Base-by-base conservation (phyloP, 2,329 filamentous ascomycete genomes). In the Cladosporium oxysporum region DNA sequence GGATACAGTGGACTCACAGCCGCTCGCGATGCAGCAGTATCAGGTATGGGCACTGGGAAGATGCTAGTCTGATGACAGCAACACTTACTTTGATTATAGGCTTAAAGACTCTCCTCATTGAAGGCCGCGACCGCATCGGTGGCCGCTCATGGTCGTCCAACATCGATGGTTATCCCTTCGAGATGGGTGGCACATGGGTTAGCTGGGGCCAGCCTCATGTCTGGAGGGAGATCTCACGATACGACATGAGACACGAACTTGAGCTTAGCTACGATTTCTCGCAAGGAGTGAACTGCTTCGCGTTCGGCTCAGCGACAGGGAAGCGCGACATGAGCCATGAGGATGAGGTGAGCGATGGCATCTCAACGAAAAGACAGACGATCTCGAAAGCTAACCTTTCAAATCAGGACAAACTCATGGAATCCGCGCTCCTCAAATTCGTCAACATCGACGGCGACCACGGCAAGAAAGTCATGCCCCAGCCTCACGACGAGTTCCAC, bases 141-240 rank as follows among this genome's bases (percentile, higher is more conserved):
- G 82, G 83, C 1, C 78, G 82, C 0, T 81, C 81, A 2, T 84
- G 80, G 79, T 79, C 79, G 0, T 78, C 80, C 18, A 78, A 82
- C 35, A 80, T 82, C 8, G 76, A 73, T 0, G 81, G 79, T 0
- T 80, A 83, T 16, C 76, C 77, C 0, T 83, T 78, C 58, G 83
- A 84, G 60, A 80, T 84, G 78, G 83, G 83, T 0, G 83, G 83
- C 0, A 83, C 82, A 0, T 84, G 82, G 82, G 76, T 84, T 0
- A 79, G 23, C 16, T 31, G 29, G n/a, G 79, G 65, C n/a, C 69
- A 71, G 26, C 69, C 69, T 8, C 68, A 77, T 65, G 47, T 77
- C 1, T 78, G 72, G 37, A 53, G 53, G 18, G 75, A 78, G 57
- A 60, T 78, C 0, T 69, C 69, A 1, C 71, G 74, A 12, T 77